Evolutionary conservation across 1,284 basidiomycete genomes (phyloP).

Genomic region (Rhizoctonia solani): DNA sequence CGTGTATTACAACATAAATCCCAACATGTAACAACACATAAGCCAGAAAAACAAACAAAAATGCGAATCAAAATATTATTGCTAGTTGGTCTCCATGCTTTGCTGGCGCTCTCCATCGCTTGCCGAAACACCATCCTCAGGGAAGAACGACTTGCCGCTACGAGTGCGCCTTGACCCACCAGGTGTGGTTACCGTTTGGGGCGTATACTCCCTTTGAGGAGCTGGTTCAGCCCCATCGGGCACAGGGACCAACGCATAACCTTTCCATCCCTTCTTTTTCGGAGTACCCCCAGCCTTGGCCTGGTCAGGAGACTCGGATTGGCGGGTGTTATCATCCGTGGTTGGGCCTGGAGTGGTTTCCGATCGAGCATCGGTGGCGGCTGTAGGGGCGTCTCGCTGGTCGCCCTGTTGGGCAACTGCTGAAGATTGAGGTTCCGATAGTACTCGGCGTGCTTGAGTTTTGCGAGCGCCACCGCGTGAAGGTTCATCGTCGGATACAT

Average conservation of each 20-base stretch:
- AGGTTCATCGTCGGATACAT: constrained; percentile 16
- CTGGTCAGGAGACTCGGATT: background rate
- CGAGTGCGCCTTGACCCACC: constrained; percentile 22
- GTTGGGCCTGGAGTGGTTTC: constrained; percentile 3
- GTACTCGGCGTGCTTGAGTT: constrained; percentile 11
- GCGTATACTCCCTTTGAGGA: background rate
- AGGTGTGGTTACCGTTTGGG: constrained; percentile 17
- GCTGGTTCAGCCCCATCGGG: background rate
- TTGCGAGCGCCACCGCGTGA: constrained; percentile 8
- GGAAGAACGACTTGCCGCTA: constrained; percentile 17
- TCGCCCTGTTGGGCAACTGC: background rate
- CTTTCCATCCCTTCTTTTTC: constrained; percentile 28
- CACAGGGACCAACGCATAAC: constrained; percentile 14
- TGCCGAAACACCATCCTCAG: constrained; percentile 15
- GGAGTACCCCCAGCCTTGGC: background rate
- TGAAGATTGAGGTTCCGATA: constrained; percentile 18
- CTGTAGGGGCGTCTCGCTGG: background rate
- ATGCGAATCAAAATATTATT: background rate
- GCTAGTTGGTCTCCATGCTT: constrained; percentile 29
- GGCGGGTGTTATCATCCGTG: background rate
- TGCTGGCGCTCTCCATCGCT: constrained; percentile 21
- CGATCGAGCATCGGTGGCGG: background rate
- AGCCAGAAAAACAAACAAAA: constrained; percentile 5
- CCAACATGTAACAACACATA: constrained; percentile 2
- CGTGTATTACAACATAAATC: constrained; percentile 15